Evolutionary conservation across 768 basidiomycete genomes (phyloP).

Genomic region (Boletus pseudopeckii): DNA sequence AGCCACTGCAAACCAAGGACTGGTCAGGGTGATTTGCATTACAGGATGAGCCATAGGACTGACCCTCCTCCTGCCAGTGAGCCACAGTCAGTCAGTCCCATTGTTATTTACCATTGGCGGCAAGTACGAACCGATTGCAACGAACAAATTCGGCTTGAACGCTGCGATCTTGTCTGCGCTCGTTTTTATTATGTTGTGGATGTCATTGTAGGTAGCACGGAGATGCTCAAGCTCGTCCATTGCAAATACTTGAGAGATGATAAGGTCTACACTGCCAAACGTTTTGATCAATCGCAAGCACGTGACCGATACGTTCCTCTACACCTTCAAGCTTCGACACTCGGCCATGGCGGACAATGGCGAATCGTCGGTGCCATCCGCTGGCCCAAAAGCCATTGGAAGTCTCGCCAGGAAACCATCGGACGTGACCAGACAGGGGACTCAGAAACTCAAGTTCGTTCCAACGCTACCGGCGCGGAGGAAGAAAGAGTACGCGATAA

Average conservation of each 20-base stretch:
- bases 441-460: slow-evolving; percentile 76
- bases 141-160: slow-evolving; percentile 84
- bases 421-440: slow-evolving; percentile 71
- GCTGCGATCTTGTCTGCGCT: slow-evolving; percentile 66
- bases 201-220: slow-evolving; percentile 84
- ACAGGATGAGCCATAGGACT: slow-evolving; percentile 33
- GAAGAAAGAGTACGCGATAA: slow-evolving; percentile 70
- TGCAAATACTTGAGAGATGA: not conserved
- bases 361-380: slow-evolving; percentile 19
- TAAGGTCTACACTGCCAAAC: not conserved
- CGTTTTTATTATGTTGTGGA: slow-evolving; percentile 81
- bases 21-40: slow-evolving; percentile 10
- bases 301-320: slow-evolving; percentile 12
- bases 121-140: slow-evolving; percentile 68
- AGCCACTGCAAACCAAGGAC: slow-evolving; percentile 56
- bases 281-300: slow-evolving; percentile 3
- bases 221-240: slow-evolving; percentile 53
- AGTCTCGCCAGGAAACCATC: slow-evolving; percentile 69
- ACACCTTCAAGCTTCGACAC: not conserved
- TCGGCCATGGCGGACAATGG: slow-evolving; percentile 15
- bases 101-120: not conserved
- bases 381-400: slow-evolving; percentile 60
- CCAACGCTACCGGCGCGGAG: slow-evolving; percentile 73
- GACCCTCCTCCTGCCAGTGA: slow-evolving; percentile 85
- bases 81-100: slow-evolving; percentile 1